A percentile compares a stretch with the other conserved stretches of the same genome.
Conservation (phyloP, 768 basidiomycete species). For the Russula virescens region DNA sequence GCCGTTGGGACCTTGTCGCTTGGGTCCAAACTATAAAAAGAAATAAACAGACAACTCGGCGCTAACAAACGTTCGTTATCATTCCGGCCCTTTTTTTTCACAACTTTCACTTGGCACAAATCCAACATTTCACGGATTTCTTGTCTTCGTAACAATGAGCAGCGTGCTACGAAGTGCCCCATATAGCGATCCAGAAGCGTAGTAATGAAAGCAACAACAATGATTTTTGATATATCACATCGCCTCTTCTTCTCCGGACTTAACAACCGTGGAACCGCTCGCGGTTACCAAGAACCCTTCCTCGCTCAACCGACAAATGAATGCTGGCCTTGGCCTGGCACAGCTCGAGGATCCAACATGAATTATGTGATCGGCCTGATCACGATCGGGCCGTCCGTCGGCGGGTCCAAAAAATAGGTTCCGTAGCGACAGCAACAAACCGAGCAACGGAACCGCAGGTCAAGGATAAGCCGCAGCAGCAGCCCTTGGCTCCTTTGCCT, state of each 20-base stretch:
- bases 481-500: neutral
- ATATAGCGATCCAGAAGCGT: too few species aligned
- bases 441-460: neutral
- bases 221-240: too few species aligned
- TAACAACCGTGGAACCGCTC: too few species aligned
- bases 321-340: too few species aligned
- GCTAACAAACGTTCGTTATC: neutral
- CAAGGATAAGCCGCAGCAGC: neutral
- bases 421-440: neutral
- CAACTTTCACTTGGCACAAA: neutral
- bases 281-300: neutral
- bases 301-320: neutral
- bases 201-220: too few species aligned
- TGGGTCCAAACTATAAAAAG: neutral
- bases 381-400: conserved; percentile 2
- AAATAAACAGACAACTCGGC: neutral
- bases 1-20: neutral
- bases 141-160: too few species aligned
- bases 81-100: neutral
- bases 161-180: too few species aligned
- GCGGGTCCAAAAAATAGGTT: neutral
- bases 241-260: neutral
- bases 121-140: too few species aligned
- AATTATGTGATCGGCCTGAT: neutral
- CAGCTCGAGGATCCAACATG: too few species aligned